Conservation (phyloP, 768 basidiomycete genomes). For the Filobasidium wieringae region DNA sequence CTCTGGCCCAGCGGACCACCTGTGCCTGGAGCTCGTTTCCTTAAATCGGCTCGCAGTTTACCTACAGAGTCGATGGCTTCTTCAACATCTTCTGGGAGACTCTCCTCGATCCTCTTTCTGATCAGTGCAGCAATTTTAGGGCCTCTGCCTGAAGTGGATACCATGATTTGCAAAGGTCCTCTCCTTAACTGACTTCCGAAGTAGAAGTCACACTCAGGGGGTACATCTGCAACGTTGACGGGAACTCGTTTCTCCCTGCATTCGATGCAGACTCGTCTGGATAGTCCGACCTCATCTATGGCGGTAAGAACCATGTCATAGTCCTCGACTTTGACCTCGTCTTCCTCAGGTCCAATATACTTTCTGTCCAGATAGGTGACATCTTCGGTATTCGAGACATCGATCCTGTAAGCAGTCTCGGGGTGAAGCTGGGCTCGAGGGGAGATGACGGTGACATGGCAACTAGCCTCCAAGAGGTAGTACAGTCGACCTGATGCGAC, state of each 20-base stretch:
- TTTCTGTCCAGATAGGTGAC: constrained; percentile 62
- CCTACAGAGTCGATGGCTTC: constrained; percentile 72
- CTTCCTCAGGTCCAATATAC: constrained; percentile 43
- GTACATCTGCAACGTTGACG: constrained; percentile 93
- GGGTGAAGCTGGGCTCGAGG: constrained; percentile 56
- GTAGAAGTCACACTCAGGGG: constrained; percentile 92
- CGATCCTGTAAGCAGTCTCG: constrained; percentile 38
- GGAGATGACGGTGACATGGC: constrained; percentile 62
- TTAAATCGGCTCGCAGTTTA: constrained; percentile 55
- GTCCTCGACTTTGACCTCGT: constrained; percentile 51
- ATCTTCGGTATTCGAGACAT: constrained; percentile 43
- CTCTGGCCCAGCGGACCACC: constrained; percentile 63
- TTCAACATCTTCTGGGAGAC: constrained; percentile 62
- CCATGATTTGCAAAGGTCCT: constrained; percentile 87
- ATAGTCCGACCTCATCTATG: constrained; percentile 67
- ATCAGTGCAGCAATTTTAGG: constrained; percentile 83
- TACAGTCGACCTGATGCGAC: constrained; percentile 81
- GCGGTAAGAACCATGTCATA: constrained; percentile 82
- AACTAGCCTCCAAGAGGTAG: constrained; percentile 70
- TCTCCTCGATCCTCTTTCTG: constrained; percentile 52
- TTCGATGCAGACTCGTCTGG: constrained; percentile 57
- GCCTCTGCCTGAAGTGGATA: constrained; percentile 86
- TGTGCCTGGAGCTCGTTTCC: constrained; percentile 68
- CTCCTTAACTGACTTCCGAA: constrained; percentile 86
- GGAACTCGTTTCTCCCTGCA: constrained; percentile 62